Evolutionary conservation across 768 basidiomycete genomes (phyloP), one percentile per base, ranked within the genome.

Genomic region (Psilocybe azurescens): DNA sequence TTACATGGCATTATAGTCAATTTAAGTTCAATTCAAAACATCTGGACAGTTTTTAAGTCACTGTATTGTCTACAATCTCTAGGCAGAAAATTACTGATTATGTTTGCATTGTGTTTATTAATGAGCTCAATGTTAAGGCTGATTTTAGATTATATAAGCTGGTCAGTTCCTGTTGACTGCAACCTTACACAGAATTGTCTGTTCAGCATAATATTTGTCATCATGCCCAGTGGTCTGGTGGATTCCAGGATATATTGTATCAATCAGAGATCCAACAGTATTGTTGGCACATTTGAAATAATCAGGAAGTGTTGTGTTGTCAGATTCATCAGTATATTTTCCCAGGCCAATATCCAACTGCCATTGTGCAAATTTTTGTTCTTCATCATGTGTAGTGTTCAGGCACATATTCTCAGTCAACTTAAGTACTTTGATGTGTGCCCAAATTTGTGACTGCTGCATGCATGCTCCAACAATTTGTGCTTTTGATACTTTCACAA

Each of bases 321-420:
- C 59, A 18, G 56, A 54, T 3, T 54, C 55, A 14, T 48, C 56
- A n/a, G 53, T 57, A 24, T 59, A 38, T 3, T 50, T 24, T 14
- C 66, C 70, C 55, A 69, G 64, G 0, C 71, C 69, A 44, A 73
- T 67, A 14, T 79, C 70, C 7, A 79, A 60, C 7, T 79, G 71
- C 72, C 77, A 79, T 6, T 67, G 39, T 20, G 79, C 75, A 75
- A 76, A 81, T 1, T 65, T 59, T 13, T 24, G 14, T 47, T 48
- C 55, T 52, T 66, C 39, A 39, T 63, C 71, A 16, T 70, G 68
- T 9, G 65, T 63, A 61, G 71, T 62, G 0, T 73, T 73, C 13
- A 85, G 71, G 5, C 70, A 56, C 81, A 83, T 85, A 64, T 85
- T 84, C 32, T 72, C 59, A 3, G 46, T 58, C 3, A 83, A 73